These are phyloP conservation scores for Kurtzmaniella fragi DNA, from an alignment of 805 yeast genomes.

Conservation along the genomic window DNA sequence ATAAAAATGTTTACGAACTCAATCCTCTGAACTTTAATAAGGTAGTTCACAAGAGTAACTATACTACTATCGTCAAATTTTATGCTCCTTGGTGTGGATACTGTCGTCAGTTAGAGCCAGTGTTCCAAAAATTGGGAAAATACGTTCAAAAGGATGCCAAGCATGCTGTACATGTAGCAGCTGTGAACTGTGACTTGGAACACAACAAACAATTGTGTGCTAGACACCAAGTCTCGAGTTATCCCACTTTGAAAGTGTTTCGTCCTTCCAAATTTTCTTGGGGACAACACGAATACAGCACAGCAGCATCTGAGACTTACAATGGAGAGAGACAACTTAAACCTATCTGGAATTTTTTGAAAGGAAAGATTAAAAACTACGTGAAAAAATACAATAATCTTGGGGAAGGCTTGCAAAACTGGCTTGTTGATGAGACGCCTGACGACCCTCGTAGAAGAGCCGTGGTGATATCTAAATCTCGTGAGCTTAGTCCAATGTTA, in stretches of 20 bases:
- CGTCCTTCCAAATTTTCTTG: conserved; percentile 64
- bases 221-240: conserved; percentile 62
- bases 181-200: conserved; percentile 80
- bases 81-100: conserved; percentile 99
- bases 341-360: conserved; percentile 49
- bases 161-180: conserved; percentile 59
- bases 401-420: conserved; percentile 16
- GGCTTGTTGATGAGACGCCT: conserved; percentile 24
- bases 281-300: conserved; percentile 20
- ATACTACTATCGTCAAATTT: conserved; percentile 79
- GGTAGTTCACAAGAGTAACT: conserved; percentile 64
- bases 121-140: conserved; percentile 60
- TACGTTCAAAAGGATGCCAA: conserved; percentile 44
- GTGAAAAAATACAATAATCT: conserved; percentile 45
- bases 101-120: conserved; percentile 68
- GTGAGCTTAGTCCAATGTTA: conserved; percentile 47
- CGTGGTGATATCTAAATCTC: conserved; percentile 49
- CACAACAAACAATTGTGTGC: conserved; percentile 67
- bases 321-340: conserved; percentile 57
- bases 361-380: conserved; percentile 60
- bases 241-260: conserved; percentile 78
- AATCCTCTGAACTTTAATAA: conserved; percentile 56
- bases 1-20: conserved; percentile 50
- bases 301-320: conserved; percentile 46
- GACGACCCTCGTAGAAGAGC: conserved; percentile 35